Conservation (phyloP, 1,284 basidiomycete genomes). For the Macrocybe sp. region DNA sequence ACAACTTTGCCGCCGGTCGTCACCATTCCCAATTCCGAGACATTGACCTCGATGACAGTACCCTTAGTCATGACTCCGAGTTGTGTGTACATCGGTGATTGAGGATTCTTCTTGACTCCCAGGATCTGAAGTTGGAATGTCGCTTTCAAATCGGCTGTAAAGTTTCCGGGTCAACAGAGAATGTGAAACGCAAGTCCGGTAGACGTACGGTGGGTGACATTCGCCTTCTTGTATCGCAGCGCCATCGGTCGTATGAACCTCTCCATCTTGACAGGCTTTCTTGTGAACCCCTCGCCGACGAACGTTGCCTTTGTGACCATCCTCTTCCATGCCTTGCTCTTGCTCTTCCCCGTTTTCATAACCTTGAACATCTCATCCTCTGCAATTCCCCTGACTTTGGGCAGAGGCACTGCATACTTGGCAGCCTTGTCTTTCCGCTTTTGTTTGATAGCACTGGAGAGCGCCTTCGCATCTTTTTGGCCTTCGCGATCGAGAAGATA, state of each 20-base stretch:
- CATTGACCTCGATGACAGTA: conserved; percentile 98
- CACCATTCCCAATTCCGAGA: conserved; percentile 95
- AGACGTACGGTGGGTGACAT: conserved; percentile 93
- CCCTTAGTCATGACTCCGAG: conserved; percentile 98
- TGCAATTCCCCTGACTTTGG: conserved; percentile 96
- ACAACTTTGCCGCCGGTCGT: conserved; percentile 97
- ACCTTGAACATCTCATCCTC: conserved; percentile 99
- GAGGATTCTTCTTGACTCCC: conserved; percentile 99
- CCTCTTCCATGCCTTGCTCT: conserved; percentile 97
- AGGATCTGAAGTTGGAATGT: conserved; percentile 99
- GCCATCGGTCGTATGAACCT: conserved; percentile 98
- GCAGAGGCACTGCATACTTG: conserved; percentile 94
- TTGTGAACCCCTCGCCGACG: conserved; percentile 96
- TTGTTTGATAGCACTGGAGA: conserved; percentile 98
- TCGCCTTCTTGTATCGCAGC: conserved; percentile 95
- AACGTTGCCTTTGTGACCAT: conserved; percentile 99
- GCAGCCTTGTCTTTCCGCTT: conserved; percentile 99
- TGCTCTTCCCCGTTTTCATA: conserved; percentile 96
- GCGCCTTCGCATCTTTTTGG: conserved; percentile 96
- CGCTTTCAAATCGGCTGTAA: conserved; percentile 88
- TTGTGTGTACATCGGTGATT: conserved; percentile 95
- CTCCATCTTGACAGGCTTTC: conserved; percentile 99
- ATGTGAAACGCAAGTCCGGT: background rate
- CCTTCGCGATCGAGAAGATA: conserved; percentile 97
- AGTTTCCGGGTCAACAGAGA: conserved; percentile 6